A percentile compares a stretch with the other conserved stretches of the same genome.
phyloP scores from a whole-genome alignment of 441 rosid species.

The Populus trichocarpa region DNA sequence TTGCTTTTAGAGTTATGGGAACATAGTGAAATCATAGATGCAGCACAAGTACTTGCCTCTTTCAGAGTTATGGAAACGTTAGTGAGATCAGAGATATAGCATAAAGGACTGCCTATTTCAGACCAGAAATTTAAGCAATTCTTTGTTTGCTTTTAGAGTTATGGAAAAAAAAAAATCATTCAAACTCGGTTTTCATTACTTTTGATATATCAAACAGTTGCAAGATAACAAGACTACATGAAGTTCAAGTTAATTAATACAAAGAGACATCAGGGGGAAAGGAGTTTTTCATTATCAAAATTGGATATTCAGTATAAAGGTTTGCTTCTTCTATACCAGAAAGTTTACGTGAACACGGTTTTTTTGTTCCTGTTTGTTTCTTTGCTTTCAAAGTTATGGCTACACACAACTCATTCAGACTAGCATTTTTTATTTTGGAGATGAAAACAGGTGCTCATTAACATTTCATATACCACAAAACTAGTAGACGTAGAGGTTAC shows the following conservation, averaged over 20 bases:
- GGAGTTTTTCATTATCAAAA: not conserved
- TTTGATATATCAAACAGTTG: not conserved
- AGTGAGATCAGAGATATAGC: not conserved
- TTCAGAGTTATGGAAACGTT: not conserved
- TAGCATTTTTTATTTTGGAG: not conserved
- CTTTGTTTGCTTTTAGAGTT: no score
- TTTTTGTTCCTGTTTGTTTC: not conserved
- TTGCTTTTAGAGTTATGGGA: not conserved
- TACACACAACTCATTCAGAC: not conserved
- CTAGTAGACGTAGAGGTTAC: conserved; percentile 30
- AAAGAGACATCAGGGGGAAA: not conserved
- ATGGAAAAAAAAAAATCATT: no score
- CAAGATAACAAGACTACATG: not conserved
- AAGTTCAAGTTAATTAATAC: not conserved
- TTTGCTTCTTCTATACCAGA: not conserved
- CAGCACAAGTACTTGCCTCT: not conserved
- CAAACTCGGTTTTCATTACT: not conserved
- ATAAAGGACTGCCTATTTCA: no score
- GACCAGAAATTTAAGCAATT: no score
- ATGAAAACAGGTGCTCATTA: not conserved
- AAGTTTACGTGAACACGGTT: not conserved
- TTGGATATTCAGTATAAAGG: not conserved
- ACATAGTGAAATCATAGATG: not conserved
- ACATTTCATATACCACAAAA: conserved; percentile 1
- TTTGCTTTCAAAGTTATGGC: not conserved